Conservation (phyloP, 2,329 filamentous ascomycete species). For the Trichoderma sp. region DNA sequence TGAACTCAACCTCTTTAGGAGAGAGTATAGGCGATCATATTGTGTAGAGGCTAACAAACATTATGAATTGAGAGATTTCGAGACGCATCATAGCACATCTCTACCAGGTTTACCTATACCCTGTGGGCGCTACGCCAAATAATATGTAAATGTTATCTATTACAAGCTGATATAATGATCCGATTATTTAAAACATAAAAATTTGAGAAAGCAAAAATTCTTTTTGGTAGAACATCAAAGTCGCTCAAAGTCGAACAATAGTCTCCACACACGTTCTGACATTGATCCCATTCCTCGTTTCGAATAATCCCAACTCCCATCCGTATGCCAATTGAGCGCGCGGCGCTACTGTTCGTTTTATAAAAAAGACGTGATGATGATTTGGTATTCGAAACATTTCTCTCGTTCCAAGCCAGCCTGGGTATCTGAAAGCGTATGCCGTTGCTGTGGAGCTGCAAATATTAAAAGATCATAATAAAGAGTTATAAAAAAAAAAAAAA, state of each 20-base stretch:
- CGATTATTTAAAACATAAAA: background rate
- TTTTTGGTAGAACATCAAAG: background rate
- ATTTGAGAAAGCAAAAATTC: background rate
- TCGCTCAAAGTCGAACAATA: background rate
- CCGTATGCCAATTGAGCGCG: background rate
- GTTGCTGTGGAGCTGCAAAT: slow-evolving; percentile 15
- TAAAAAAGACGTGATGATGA: background rate
- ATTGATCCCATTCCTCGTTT: background rate
- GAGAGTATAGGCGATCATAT: background rate
- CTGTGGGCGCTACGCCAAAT: background rate
- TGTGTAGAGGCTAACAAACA: background rate
- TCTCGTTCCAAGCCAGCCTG: slow-evolving; percentile 17
- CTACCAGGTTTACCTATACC: background rate
- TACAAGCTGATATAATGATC: background rate
- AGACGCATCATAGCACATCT: background rate
- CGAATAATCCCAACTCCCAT: slow-evolving; percentile 9
- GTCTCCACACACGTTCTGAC: background rate
- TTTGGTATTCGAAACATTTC: slow-evolving; percentile 1
- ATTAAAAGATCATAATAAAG: background rate
- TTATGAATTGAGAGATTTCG: background rate
- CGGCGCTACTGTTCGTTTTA: background rate
- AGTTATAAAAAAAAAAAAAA: background rate
- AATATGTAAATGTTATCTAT: background rate
- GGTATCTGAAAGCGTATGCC: slow-evolving; percentile 26
- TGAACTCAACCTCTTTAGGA: background rate